Evolutionary conservation across 139 green algal species (phyloP), one percentile per base, ranked within the genome.

Genomic region (Chlorella sp.): DNA sequence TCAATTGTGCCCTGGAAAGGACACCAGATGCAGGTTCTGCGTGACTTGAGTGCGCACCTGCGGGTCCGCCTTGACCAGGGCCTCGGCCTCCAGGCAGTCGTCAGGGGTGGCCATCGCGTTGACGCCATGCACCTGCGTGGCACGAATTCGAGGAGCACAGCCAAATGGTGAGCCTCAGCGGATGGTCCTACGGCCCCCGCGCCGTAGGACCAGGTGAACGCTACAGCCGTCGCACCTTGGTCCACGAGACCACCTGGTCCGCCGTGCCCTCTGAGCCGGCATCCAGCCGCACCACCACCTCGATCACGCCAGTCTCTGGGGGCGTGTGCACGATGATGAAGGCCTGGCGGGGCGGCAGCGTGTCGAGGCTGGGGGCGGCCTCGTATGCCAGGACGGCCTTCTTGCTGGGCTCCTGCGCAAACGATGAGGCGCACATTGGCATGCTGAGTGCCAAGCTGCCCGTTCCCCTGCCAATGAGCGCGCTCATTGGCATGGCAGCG

Each of bases 81-180:
- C 73, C 73, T 89, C 84, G 6, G 84, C 84, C 63, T 81, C 55
- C 22, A 83, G 49, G 79, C 79, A 86, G 68, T 89, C 84, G 31
- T 88, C 82, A 31, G 84, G 82, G 0, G 82, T 84, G 35, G 81
- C 76, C 55, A 89, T 70, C 27, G 84, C 69, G 10, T 84, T 49
- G 4, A 82, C 72, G 36, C 80, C 74, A 22, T 75, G 49, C 49
- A 83, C 26, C 77, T 83, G 77, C 31, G 6, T n/a, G n/a, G n/a
- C n/a, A n/a, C n/a, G n/a, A n/a, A n/a, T n/a, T n/a, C n/a, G n/a
- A n/a, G n/a, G n/a, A n/a, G n/a, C n/a, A n/a, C n/a, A n/a, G n/a
- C n/a, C n/a, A n/a, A n/a, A n/a, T n/a, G n/a, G n/a, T n/a, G n/a
- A n/a, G n/a, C n/a, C n/a, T n/a, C n/a, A n/a, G n/a, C n/a, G n/a